Base-by-base conservation (phyloP, 2,329 filamentous ascomycete genomes). In the Penicillium rolfsii region DNA sequence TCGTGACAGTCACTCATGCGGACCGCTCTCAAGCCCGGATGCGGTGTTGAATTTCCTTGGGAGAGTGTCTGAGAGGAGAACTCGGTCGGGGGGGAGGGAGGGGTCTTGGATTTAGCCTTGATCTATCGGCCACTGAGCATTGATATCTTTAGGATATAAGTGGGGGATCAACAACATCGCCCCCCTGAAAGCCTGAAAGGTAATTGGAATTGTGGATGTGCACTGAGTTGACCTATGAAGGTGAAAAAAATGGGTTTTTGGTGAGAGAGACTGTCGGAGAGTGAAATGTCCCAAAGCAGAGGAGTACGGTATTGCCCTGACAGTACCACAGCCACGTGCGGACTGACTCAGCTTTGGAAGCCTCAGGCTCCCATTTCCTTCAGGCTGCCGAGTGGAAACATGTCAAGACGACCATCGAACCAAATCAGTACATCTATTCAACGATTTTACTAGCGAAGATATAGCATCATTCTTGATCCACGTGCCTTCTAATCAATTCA, bases 1-100 rank as follows among this genome's bases (percentile, higher is more conserved):
- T 65, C 58, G 60, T 33, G 30, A 33, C 30, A 33, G 30, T 33
- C 30, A 11, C 58, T 59, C 26, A 1, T n/a, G 49, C 4, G 33
- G 33, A 22, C 36, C 28, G 28, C 22, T 14, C 28, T 24, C 19
- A 36, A 56, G n/a, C 22, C 53, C 53, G 43, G 41, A 56, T 56
- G 53, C 53, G 43, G 53, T 48, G 22, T 28, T 35, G 30, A 19
- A 43, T 30, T n/a, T 45, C 35, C 52, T 45, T 36, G 41, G 56
- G 24, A 24, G 26, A 24, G 26, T 16, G 4, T 3, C 9, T 35
- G 33, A 35, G 33, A 12, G 11, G 33, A 22, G 19, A 22, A 22
- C 19, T 22, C 19, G 19, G 19, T 22, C 19, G 19, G 19, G 33
- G 30, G 49, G 30, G 26, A 38, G 22, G 49, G 30, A n/a, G 28